phyloP scores from a whole-genome alignment of 805 yeast genomes.

The Spathaspora sp. region DNA sequence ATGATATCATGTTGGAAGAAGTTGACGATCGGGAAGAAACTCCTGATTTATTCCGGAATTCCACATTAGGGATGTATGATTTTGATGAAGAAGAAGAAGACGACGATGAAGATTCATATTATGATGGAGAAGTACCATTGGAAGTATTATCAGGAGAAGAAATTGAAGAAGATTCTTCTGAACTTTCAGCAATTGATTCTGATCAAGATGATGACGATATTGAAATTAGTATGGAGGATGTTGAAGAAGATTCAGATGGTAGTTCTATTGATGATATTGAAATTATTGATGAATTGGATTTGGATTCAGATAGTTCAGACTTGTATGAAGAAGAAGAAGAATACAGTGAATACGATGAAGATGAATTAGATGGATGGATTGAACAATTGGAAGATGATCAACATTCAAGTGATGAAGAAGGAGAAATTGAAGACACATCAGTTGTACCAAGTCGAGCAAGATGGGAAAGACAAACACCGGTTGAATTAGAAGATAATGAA shows the following conservation, averaged over 20 bases:
- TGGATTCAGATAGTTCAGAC: slow-evolving; percentile 17
- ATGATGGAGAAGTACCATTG: slow-evolving; percentile 29
- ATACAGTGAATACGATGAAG: slow-evolving; percentile 32
- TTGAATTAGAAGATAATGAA: slow-evolving; percentile 17
- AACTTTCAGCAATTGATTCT: slow-evolving; percentile 10
- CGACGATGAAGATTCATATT: slow-evolving; percentile 11
- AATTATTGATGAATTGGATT: slow-evolving; percentile 30
- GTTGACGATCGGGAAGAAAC: slow-evolving; percentile 67
- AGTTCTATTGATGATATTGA: slow-evolving; percentile 25
- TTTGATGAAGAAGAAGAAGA: slow-evolving; percentile 53
- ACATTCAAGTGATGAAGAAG: slow-evolving; percentile 2
- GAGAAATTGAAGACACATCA: neutral
- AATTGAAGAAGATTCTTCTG: slow-evolving; percentile 12
- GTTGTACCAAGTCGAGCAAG: slow-evolving; percentile 7
- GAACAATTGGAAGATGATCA: slow-evolving; percentile 33
- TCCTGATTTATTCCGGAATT: slow-evolving; percentile 80
- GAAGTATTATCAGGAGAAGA: slow-evolving; percentile 25
- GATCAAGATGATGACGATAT: slow-evolving; percentile 35
- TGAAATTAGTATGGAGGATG: slow-evolving; percentile 32
- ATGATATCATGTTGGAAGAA: slow-evolving; percentile 24
- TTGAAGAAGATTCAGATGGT: slow-evolving; percentile 14
- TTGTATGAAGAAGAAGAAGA: slow-evolving; percentile 17
- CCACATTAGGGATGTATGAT: slow-evolving; percentile 93
- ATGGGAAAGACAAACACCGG: slow-evolving; percentile 5
- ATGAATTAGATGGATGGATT: slow-evolving; percentile 38